These are phyloP conservation scores for Fusarium paranaense DNA, from an alignment of 2,329 filamentous ascomycete species.

Conservation along the genomic window DNA sequence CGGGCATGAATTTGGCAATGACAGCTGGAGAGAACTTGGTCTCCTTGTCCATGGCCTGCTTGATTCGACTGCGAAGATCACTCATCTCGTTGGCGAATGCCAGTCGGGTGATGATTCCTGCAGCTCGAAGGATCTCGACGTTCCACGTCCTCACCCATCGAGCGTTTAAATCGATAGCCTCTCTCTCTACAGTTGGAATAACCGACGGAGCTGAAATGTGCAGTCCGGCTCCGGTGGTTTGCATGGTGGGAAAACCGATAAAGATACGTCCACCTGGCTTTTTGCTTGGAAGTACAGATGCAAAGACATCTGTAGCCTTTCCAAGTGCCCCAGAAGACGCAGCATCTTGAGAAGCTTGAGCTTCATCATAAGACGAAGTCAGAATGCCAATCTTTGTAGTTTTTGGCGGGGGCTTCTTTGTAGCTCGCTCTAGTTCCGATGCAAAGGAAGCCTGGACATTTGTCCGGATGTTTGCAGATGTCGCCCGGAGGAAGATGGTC, in stretches of 20 bases:
- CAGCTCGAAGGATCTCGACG: slow-evolving; percentile 88
- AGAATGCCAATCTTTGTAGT: slow-evolving; percentile 86
- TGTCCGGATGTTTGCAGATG: slow-evolving; percentile 84
- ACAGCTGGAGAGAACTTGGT: slow-evolving; percentile 71
- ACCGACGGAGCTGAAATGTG: slow-evolving; percentile 96
- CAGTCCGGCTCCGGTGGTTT: slow-evolving; percentile 93
- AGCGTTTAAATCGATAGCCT: slow-evolving; percentile 96
- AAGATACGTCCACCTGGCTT: slow-evolving; percentile 87
- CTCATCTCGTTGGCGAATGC: slow-evolving; percentile 91
- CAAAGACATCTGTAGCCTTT: slow-evolving; percentile 82
- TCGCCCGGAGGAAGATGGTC: slow-evolving; percentile 89
- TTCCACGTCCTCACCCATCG: slow-evolving; percentile 97
- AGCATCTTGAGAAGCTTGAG: slow-evolving; percentile 70
- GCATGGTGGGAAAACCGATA: slow-evolving; percentile 96
- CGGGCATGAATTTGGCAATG: slow-evolving; percentile 76
- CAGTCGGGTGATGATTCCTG: slow-evolving; percentile 89
- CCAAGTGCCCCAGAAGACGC: slow-evolving; percentile 58
- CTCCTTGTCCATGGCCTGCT: slow-evolving; percentile 57
- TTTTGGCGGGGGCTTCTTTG: slow-evolving; percentile 95
- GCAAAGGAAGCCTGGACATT: slow-evolving; percentile 79
- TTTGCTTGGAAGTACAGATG: slow-evolving; percentile 88
- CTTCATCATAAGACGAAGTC: slow-evolving; percentile 90
- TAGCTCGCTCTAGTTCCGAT: slow-evolving; percentile 90
- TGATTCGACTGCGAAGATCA: slow-evolving; percentile 74
- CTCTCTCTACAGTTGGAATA: slow-evolving; percentile 96